Evolutionary conservation across 495 filamentous ascomycete species (phyloP), one percentile per base, ranked within the genome.

Genomic region (Eremomyces bilateralis): DNA sequence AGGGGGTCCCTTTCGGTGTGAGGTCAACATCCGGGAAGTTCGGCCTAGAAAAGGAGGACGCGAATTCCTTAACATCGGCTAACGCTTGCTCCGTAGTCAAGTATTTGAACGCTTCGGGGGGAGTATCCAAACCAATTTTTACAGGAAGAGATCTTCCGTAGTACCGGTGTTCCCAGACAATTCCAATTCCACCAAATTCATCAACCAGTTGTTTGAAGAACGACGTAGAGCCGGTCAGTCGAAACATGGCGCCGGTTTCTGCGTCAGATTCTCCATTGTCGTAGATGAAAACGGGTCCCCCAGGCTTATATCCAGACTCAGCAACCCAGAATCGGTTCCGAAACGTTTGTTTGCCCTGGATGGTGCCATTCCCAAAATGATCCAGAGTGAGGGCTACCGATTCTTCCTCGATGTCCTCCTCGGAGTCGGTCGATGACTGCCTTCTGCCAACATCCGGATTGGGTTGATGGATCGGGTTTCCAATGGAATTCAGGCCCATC

Each of bases 161-260:
- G 21, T 18, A 71, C 58, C 67, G 48, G 40, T 71, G 67, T 42
- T 71, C 67, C 67, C 67, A 71, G 1, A 62, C 47, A 21, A 71
- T 65, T 1, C 64, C 67, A 21, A 71, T 53, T 0, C 56, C 67
- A 10, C 53, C 48, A 33, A 66, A 62, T 20, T 63, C 53, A 27
- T 57, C 36, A 15, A 70, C 45, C 25, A 64, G 39, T 20, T 53
- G 37, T 11, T 43, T 47, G 31, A 69, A 60, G 36, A 63, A 60
- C 1, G 54, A 56, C n/a, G 41, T 35, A 1, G 44, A 41, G 21
- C 58, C 58, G 17, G 50, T 53, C 30, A 70, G 32, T 37, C 46
- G 28, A 34, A 39, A 42, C 40, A 45, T 20, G 18, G 44, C 35
- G 37, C 37, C 42, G 0, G 13, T 20, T 28, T 55, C 50, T 1